Base-by-base conservation (phyloP, 768 basidiomycete genomes). In the Trametes elegans region DNA sequence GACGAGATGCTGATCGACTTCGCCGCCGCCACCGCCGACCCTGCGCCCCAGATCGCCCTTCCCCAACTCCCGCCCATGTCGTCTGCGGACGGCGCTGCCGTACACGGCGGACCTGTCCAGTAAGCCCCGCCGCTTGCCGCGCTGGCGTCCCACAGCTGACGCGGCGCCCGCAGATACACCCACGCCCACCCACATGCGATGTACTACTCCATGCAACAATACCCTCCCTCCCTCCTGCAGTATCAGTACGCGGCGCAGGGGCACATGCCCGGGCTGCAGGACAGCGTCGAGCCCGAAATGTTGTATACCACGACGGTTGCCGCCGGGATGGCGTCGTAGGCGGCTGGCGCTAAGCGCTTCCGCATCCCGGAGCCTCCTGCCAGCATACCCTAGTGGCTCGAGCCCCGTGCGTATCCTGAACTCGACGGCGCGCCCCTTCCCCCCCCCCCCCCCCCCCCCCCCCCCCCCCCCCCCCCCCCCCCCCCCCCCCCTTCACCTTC, bases 41-140 rank as follows among this genome's bases (percentile, higher is more conserved):
- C 47, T 34, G 42, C 53, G 47, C 42, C 57, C n/a, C 52, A 49
- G 39, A 53, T 59, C 53, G 57, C 57, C 23, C 18, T 59, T 5
- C 57, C 52, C 23, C 57, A 59, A 36, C 35, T 59, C 8, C 57
- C 57, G 47, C 52, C 52, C 27, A 53, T 59, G 57, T 28, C 47
- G 21, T 40, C 39, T 41, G 44, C 46, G 16, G 28, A 48, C 18
- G 31, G 13, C 34, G 18, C 44, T 35, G 38, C 45, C 44, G 56
- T 34, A 28, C 38, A 57, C 18, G 24, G 32, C 48, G 55, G 27
- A 48, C 42, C 56, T 14, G n/a, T 52, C 27, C 21, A 52, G 56
- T 57, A 26, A 52, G 56, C 48, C 23, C 18, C 24, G 35, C 16
- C 18, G 9, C 23, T 32, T 13, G 7, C 21, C 16, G 19, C 32